Base-by-base conservation (phyloP, 2,329 filamentous ascomycete species). In the Sporothrix curviconia region DNA sequence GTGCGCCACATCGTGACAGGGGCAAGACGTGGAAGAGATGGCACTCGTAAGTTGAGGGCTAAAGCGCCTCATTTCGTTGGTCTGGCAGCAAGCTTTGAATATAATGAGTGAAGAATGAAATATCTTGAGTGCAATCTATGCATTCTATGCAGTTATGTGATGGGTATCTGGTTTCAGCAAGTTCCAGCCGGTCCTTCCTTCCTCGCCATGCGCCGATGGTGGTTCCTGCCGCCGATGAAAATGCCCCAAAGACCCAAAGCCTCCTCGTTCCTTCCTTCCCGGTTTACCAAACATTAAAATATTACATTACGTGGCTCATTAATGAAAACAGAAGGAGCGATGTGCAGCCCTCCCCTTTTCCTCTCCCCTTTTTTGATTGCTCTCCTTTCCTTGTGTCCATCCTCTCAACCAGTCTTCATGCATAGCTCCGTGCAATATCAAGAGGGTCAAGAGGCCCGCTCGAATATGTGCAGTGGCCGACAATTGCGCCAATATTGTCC, bases 381-480 rank as follows among this genome's bases (percentile, higher is more conserved):
- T 30, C 15, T 37, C 25, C 9, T 17, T 30, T 9, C 25, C 5
- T 50, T 37, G 3, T 4, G 15, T 12, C 8, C 12, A 25, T 6
- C 8, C 11, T 17, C 4, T 25, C 19, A 4, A 14, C 15, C 3
- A 7, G n/a, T 15, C 32, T 28, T 53, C 47, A 74, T 32, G 72
- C 73, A 66, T 77, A 77, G 58, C 68, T 68, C 57, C 67, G 68
- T 39, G 66, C 66, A 4, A 66, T 66, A 55, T 72, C 71, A 25
- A 77, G 62, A 17, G 64, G 61, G 9, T 66, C 67, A 1, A 71
- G 64, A 17, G 64, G 65, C n/a, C 68, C 67, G 7, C 69, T 70
- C 24, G 75, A 74, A 61, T 77, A 80, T 3, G 72, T 72, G 57
- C 75, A 76, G 39, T 77, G 74, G 11, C 74, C 73, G 36, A 73